Base-by-base conservation (phyloP, 352 stramenopile genomes). In the Discostella stelligera region DNA sequence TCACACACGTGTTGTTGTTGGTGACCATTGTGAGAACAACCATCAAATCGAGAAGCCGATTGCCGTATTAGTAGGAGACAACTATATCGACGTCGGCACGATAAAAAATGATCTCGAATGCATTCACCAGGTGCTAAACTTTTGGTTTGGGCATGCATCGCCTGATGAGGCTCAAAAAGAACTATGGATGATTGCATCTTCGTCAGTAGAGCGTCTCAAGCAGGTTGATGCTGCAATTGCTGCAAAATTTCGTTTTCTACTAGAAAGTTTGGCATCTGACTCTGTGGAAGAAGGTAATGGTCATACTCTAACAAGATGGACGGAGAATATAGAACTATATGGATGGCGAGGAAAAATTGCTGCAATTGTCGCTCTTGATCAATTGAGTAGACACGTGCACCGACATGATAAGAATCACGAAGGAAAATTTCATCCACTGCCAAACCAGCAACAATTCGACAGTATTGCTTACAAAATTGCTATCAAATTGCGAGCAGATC, bases 121-220 rank as follows among this genome's bases (percentile, higher is more conserved):
- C 37, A 92, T 92, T 60, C 41, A 84, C 13, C 46, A 74, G 64
- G 83, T 92, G 1, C 71, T 92, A 8, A 71, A 72, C n/a, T 90
- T 85, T 65, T 92, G 86, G 86, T 90, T 90, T 73, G 86, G 86
- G 48, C 77, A 87, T 75, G 72, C 83, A 50, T 67, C 70, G 25
- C 84, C 84, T 10, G 80, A 92, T 65, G 53, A 62, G 44, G 66
- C 80, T 13, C 87, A 91, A 74, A 91, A 93, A 49, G 79, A 78
- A 58, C 67, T 93, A 2, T 93, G 87, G 87, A 93, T 93, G 87
- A 91, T 93, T 77, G 77, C 84, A 41, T 67, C 82, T 23, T 85
- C 78, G 41, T 89, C 86, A 0, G 48, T 58, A 44, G 41, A 86
- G 60, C 74, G 80, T 30, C 55, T 77, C 13, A 18, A 67, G 64